Conservation (phyloP, 1,284 basidiomycete genomes). For the Ustilago curta region DNA sequence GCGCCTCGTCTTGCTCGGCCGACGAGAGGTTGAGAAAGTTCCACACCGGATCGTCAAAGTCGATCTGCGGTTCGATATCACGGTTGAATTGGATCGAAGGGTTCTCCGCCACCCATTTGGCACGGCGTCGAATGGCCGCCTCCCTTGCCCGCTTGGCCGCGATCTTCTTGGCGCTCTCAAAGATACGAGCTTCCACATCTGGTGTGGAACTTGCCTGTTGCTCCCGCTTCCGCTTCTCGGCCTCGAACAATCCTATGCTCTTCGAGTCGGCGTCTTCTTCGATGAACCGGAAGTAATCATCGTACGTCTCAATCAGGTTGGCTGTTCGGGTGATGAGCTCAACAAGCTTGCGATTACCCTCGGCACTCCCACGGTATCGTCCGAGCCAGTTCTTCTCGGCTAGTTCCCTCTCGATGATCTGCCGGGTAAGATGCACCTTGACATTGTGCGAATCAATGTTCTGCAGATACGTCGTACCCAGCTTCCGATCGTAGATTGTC, state of each 20-base stretch:
- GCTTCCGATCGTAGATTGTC: constrained; percentile 76
- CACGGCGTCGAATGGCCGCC: background rate
- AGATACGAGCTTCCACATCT: background rate
- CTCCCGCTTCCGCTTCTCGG: background rate
- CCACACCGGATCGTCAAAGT: constrained; percentile 11
- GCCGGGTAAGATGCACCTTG: constrained; percentile 66
- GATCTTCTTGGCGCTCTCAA: background rate
- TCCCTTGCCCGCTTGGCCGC: background rate
- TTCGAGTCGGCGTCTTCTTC: background rate
- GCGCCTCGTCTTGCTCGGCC: constrained; percentile 5
- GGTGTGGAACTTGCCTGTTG: background rate
- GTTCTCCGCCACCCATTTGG: background rate
- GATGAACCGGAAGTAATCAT: constrained; percentile 21
- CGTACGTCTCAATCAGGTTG: constrained; percentile 21
- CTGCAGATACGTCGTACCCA: constrained; percentile 85
- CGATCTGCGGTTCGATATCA: background rate
- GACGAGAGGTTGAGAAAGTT: constrained; percentile 13
- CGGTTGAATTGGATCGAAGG: background rate
- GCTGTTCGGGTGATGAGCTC: constrained; percentile 11
- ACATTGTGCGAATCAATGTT: constrained; percentile 82
- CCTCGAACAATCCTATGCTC: background rate
- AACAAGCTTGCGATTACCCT: constrained; percentile 13
- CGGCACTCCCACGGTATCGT: constrained; percentile 14
- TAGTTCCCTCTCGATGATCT: constrained; percentile 35
- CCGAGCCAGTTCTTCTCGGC: constrained; percentile 14